Percentiles rank a stretch among this genome's conserved stretches.
These are phyloP conservation scores for Paraphoma chrysanthemicola DNA, from an alignment of 2,329 filamentous ascomycete species.

Conservation along the genomic window DNA sequence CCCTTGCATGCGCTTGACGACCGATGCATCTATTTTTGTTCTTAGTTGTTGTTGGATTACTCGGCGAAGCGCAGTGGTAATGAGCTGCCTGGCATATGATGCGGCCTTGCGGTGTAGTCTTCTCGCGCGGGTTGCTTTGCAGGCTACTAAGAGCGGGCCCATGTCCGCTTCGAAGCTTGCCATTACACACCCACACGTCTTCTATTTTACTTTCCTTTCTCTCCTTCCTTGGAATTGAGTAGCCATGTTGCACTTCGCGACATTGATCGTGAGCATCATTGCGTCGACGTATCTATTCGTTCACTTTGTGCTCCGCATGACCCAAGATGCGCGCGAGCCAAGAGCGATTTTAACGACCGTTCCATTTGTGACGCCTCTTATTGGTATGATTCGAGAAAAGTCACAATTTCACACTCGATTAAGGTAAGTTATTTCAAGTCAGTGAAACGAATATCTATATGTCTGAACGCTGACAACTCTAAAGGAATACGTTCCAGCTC, in stretches of 20 bases:
- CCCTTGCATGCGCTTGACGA: too few relatives aligned
- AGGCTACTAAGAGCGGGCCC: too few relatives aligned
- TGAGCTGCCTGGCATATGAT: too few relatives aligned
- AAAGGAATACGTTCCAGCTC: background rate
- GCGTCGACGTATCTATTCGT: conserved; percentile 4
- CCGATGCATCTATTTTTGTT: too few relatives aligned
- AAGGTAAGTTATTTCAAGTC: background rate
- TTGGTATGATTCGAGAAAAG: conserved; percentile 1
- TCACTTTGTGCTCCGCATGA: background rate
- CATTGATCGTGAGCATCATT: background rate
- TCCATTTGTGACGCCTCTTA: conserved; percentile 1
- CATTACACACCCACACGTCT: too few relatives aligned
- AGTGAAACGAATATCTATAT: background rate
- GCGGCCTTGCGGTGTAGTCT: too few relatives aligned
- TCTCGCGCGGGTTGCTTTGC: too few relatives aligned
- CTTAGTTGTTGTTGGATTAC: too few relatives aligned
- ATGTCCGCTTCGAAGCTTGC: too few relatives aligned
- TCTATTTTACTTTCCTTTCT: background rate
- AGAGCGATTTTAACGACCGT: background rate
- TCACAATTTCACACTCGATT: background rate
- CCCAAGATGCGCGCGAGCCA: background rate
- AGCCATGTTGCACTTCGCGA: background rate
- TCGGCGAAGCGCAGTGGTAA: too few relatives aligned
- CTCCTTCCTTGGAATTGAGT: background rate
- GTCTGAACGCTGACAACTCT: background rate